Evolutionary conservation across 2,329 filamentous ascomycete species (phyloP).

Genomic region (Ceratocystis papillata): DNA sequence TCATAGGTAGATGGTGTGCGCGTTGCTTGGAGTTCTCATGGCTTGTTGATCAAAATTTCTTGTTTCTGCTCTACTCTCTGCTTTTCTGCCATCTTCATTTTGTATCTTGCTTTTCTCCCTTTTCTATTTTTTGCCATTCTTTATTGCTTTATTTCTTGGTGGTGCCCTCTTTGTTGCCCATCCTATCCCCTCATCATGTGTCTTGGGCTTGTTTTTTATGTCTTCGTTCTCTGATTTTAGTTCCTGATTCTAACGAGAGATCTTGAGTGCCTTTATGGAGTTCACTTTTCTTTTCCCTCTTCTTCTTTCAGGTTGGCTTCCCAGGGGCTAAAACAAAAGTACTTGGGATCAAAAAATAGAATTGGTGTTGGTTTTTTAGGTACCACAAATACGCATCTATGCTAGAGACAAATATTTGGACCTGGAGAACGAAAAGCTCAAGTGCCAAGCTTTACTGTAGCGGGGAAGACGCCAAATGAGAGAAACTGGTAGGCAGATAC

Average conservation of each 20-base stretch:
- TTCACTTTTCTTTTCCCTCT: constrained; percentile 3
- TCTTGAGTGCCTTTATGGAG: not conserved
- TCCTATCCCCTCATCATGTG: not conserved
- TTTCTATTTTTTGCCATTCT: constrained; percentile 26
- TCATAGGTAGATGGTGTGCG: constrained; percentile 17
- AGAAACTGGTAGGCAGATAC: not conserved
- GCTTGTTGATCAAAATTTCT: constrained; percentile 24
- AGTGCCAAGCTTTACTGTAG: not conserved
- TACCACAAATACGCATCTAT: not conserved
- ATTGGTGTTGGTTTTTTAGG: not conserved
- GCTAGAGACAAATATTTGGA: not conserved
- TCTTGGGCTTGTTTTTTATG: not conserved
- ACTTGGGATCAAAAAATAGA: constrained; percentile 8
- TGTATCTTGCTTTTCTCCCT: constrained; percentile 26
- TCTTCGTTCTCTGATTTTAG: not conserved
- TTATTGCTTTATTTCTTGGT: constrained; percentile 8
- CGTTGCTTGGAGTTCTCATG: constrained; percentile 21
- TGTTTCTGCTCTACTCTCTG: constrained; percentile 28
- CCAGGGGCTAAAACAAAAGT: constrained; percentile 1
- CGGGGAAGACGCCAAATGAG: not conserved
- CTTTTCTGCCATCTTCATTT: constrained; percentile 29
- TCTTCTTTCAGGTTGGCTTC: constrained; percentile 24
- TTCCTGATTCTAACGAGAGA: not conserved
- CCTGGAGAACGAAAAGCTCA: not conserved
- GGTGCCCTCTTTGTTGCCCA: not conserved